Base-by-base conservation (phyloP, 371 early-diverging fungal species). In the Catenaria anguillulae region DNA sequence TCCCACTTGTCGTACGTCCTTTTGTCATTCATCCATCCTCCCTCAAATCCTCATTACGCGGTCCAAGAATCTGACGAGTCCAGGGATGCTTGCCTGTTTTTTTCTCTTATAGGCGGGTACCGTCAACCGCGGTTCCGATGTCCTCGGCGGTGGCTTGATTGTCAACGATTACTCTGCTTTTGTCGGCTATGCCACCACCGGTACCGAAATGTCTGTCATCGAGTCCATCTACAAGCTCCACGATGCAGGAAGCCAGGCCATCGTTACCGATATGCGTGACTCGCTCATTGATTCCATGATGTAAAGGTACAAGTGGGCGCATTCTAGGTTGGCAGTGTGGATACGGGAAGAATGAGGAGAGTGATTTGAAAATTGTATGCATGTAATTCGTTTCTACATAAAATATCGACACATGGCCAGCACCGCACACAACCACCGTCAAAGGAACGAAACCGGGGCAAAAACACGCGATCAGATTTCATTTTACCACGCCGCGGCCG, bases 81-180 rank as follows among this genome's bases (percentile, higher is more conserved):
- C n/a, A n/a, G 34, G 3, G 4, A 33, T 35, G 12, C 46, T 19
- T 21, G 42, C 46, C 26, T 31, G 37, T n/a, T 33, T 15, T 29
- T 52, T 21, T 37, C 33, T 42, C 71, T 19, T 56, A 40, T 67
- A 83, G 70, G 98, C 99, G 33, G 99, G 99, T 67, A 99, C 99
- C 4, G 93, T 99, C 42, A 99, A 99, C 80, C 88, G 94, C 65
- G 99, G 99, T 77, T 88, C 92, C n/a, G 92, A 92, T 72, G 84
- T 91, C 46, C 89, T 99, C 74, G 99, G 99, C 36, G 92, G 89
- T 46, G 99, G 99, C 33, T 79, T 98, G 67, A 93, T 99, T 33
- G 97, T 97, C 52, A 99, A 99, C 73, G 99, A 99, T 73, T 99
- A 96, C 93, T 80, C 87, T 63, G 97, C 97, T 10, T 97, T 99